Conservation (phyloP, 148 eudicot species). For the Linanthus parryae region DNA sequence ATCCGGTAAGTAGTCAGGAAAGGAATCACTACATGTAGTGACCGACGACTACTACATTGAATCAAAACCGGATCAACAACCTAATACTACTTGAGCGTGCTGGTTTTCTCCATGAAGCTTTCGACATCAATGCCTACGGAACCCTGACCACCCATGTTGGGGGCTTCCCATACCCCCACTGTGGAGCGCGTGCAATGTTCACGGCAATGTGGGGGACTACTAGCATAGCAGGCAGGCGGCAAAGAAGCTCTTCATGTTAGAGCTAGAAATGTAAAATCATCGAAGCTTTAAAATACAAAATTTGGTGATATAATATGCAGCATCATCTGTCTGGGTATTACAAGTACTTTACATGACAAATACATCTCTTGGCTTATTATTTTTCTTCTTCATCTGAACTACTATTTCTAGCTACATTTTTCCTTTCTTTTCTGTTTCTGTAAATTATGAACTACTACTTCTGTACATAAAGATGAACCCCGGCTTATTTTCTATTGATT, state of each 20-base stretch:
- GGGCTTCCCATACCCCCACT: no score
- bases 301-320: neutral
- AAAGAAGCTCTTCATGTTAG: constrained; percentile 31
- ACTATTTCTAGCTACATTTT: no score
- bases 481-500: no score
- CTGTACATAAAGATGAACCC: no score
- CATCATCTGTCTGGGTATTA: neutral
- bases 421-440: neutral
- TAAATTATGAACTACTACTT: neutral
- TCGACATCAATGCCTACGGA: constrained; percentile 26
- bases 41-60: constrained; percentile 28
- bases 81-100: constrained; percentile 60
- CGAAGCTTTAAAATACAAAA: constrained; percentile 2
- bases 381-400: no score
- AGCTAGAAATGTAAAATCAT: constrained; percentile 25
- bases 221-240: constrained; percentile 48
- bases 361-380: neutral
- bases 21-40: constrained; percentile 54
- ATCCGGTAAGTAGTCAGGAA: no score
- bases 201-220: no score
- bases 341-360: neutral
- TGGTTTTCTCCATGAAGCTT: constrained; percentile 56
- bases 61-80: constrained; percentile 55
- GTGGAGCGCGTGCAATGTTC: constrained; percentile 52
- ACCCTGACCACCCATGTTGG: no score